Conservation (phyloP, 495 filamentous ascomycete genomes). For the Neohortaea acidophila region DNA sequence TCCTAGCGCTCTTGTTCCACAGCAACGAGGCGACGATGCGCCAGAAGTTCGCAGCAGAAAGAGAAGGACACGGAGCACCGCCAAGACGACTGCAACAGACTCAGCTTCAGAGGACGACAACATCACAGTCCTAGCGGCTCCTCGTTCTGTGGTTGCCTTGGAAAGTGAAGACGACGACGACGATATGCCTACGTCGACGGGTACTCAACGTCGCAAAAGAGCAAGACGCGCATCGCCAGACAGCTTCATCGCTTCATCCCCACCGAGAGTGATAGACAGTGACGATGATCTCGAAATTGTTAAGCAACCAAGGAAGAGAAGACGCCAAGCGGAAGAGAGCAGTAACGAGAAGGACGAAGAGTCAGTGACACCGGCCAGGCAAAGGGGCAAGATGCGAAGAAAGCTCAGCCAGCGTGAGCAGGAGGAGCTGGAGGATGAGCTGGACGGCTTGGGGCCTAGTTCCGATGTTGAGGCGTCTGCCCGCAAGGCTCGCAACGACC, state of each 20-base stretch:
- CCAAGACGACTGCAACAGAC: conserved; percentile 2
- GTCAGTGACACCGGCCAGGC: conserved; percentile 2
- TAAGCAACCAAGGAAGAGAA: conserved; percentile 1
- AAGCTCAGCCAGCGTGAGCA: conserved; percentile 17
- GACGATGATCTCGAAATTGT: conserved; percentile 18
- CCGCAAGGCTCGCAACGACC: conserved; percentile 9
- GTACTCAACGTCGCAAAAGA: conserved; percentile 6
- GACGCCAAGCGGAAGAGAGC: conserved; percentile 17
- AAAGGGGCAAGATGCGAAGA: conserved; percentile 5
- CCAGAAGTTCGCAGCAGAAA: neutral
- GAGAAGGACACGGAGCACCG: conserved; percentile 2
- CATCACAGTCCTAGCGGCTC: neutral
- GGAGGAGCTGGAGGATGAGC: conserved; percentile 26
- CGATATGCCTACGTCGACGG: conserved; percentile 15
- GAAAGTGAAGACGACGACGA: conserved; percentile 14
- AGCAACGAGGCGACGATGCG: neutral
- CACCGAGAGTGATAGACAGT: conserved; percentile 8
- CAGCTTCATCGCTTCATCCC: conserved; percentile 13
- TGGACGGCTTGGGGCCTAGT: conserved; percentile 23
- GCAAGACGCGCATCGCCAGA: neutral
- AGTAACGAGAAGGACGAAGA: conserved; percentile 17
- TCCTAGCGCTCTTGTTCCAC: neutral
- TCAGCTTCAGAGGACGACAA: conserved; percentile 11
- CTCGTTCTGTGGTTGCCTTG: neutral
- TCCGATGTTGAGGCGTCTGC: conserved; percentile 11